Evolutionary conservation across 2,329 filamentous ascomycete species (phyloP), one percentile per base, ranked within the genome.

Genomic region (Aspergillus texensis): DNA sequence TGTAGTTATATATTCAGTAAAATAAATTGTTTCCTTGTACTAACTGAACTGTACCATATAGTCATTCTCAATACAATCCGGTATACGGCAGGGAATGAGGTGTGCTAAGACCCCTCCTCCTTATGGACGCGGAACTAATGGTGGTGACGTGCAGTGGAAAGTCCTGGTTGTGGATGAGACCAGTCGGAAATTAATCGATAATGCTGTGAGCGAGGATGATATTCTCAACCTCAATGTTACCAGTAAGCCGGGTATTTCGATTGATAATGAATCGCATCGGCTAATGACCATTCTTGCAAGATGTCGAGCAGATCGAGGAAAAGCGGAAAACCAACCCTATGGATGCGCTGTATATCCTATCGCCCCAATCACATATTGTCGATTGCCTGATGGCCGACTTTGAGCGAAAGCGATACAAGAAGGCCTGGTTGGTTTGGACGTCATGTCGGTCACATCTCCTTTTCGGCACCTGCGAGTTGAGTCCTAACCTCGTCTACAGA

Each of bases 161-260:
- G 92, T 97, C 70, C 83, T 99, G 70, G 90, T 99, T 59, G 84
- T 97, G 72, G 95, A 99, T 80, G 89, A 92, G 70, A 85, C 84
- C 62, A 94, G 92, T 76, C 89, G 90, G 77, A 94, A 91, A 78
- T 86, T 99, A 71, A 86, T 99, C 72, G 90, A 96, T 80, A 96
- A 94, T 83, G 91, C 92, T 54, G 88, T 94, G 76, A 94, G 93
- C 74, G 91, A 97, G 83, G 94, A 99, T 87, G 93, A 97, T 74
- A 96, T 99, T 70, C 90, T 99, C 80, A 96, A 96, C 77, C 89
- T 93, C 80, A 97, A 97, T 77, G 92, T 99, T 79, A 94, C 94
- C 70, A 97, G 94, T 97, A 85, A 76, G 89, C 72, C 28, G 53
- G 19, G 3, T 45, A 28, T 43, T 28, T 52, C 30, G 12, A 50